These are phyloP conservation scores for Auriscalpium microsporum DNA, from an alignment of 768 basidiomycete genomes.

Conservation along the genomic window DNA sequence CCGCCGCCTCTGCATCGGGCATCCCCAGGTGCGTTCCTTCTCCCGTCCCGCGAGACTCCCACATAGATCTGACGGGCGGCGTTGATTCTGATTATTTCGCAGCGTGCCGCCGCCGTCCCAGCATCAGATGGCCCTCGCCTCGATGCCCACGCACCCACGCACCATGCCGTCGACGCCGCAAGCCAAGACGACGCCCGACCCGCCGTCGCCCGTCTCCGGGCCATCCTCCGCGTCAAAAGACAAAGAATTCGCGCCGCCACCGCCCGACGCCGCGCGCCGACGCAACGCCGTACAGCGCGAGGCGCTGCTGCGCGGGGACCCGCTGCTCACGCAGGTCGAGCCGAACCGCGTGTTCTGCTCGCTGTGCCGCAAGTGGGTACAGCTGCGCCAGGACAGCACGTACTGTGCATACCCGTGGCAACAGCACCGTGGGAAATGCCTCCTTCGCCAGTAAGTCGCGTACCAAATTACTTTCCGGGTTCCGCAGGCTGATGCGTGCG, in stretches of 20 bases:
- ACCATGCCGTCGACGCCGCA: slow-evolving; percentile 3
- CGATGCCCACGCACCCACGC: slow-evolving; percentile 19
- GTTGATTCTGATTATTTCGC: not conserved
- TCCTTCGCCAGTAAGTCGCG: slow-evolving; percentile 55
- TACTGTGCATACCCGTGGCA: slow-evolving; percentile 81
- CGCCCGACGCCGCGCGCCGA: slow-evolving; percentile 50
- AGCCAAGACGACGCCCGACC: slow-evolving; percentile 1
- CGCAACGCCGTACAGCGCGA: slow-evolving; percentile 76
- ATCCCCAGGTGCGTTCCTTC: not conserved
- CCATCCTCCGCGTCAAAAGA: not conserved
- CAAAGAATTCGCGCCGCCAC: not conserved
- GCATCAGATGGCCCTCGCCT: slow-evolving; percentile 26
- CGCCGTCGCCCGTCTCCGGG: not conserved
- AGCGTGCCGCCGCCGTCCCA: slow-evolving; percentile 26
- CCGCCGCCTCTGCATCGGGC: slow-evolving; percentile 6
- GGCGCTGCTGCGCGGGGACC: slow-evolving; percentile 58
- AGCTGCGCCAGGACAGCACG: slow-evolving; percentile 66
- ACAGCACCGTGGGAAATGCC: slow-evolving; percentile 69
- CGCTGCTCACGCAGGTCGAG: slow-evolving; percentile 59
- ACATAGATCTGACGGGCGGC: not conserved
- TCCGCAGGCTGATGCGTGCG: not conserved
- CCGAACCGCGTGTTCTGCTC: slow-evolving; percentile 59
- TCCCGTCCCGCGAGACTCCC: no score
- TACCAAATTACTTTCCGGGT: not conserved
- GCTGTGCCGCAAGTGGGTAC: slow-evolving; percentile 76